A percentile compares a stretch with the other conserved stretches of the same genome.
Conservation (phyloP, 2,329 filamentous ascomycete genomes). For the Chaetomium sp. region DNA sequence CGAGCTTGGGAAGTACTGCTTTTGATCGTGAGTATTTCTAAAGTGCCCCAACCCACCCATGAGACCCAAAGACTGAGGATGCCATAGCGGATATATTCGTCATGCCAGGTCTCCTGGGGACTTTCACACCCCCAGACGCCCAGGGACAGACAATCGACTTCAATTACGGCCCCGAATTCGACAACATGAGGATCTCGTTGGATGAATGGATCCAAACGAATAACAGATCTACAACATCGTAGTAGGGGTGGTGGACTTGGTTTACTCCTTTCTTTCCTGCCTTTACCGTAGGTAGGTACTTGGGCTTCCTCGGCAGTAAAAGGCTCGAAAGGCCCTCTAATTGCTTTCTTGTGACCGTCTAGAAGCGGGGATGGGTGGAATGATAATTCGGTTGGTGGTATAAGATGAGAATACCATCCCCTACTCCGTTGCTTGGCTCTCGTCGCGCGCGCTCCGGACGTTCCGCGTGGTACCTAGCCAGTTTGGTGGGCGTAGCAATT, state of each 20-base stretch:
- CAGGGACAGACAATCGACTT: background rate
- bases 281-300: too few relatives aligned
- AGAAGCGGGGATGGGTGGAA: too few relatives aligned
- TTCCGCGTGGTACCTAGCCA: too few relatives aligned
- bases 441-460: too few relatives aligned
- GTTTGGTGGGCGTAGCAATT: too few relatives aligned
- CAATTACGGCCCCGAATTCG: too few relatives aligned
- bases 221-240: background rate
- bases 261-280: background rate
- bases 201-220: slow-evolving; percentile 2
- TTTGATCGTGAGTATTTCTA: background rate
- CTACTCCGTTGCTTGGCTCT: too few relatives aligned
- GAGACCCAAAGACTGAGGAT: background rate
- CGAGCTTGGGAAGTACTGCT: background rate
- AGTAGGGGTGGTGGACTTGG: background rate
- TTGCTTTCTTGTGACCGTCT: too few relatives aligned
- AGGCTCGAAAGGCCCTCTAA: too few relatives aligned
- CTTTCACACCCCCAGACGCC: background rate
- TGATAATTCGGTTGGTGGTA: too few relatives aligned
- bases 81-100: background rate
- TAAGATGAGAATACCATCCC: too few relatives aligned
- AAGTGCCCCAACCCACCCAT: background rate
- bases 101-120: background rate
- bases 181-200: background rate
- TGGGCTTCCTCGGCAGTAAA: too few relatives aligned